Evolutionary conservation across 1,284 basidiomycete species (phyloP), one percentile per base, ranked within the genome.

Genomic region (Rhodotorula mucilaginosa): DNA sequence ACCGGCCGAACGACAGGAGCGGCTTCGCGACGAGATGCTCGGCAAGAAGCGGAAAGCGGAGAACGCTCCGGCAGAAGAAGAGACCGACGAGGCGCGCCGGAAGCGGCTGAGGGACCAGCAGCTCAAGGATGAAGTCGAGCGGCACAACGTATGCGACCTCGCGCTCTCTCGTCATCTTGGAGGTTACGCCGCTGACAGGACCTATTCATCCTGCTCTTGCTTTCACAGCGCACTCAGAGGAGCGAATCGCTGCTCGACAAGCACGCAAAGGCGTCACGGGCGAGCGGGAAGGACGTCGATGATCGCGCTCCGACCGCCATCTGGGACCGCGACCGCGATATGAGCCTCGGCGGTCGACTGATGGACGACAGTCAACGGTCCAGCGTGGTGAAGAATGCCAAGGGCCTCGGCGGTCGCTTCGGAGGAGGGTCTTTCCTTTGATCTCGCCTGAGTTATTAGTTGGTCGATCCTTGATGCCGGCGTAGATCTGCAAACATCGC

Each of bases 301-400:
- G 82, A 87, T 19, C 86, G 87, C 47, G 85, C 85, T 60, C 82
- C 86, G 0, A 82, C 86, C 0, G 88, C 79, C 0, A 91, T 95
- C 57, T 97, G 93, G 93, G 93, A 97, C 77, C 91, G 91, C 77
- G 84, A 87, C 54, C 84, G 91, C 31, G 92, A 94, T 81, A 94
- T 97, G 92, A 86, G 86, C 5, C 79, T 94, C 19, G 88, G 88
- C 7, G 93, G 93, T 8, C 83, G 90, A 64, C 82, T 95, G 52
- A 89, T 97, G 89, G 91, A 90, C 77, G 92, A 94, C 74, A 85
- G 84, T 68, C 88, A 90, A 79, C 85, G 93, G 68, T 84, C 86
- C 66, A 88, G 88, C 78, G 85, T 92, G 81, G 85, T 97, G 76
- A 85, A 84, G 65, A 92, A 95, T 71, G 89, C 93, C 18, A 87